Evolutionary conservation across 2,329 filamentous ascomycete species (phyloP), one percentile per base, ranked within the genome.

Genomic region (Aureobasidium melanogenum): DNA sequence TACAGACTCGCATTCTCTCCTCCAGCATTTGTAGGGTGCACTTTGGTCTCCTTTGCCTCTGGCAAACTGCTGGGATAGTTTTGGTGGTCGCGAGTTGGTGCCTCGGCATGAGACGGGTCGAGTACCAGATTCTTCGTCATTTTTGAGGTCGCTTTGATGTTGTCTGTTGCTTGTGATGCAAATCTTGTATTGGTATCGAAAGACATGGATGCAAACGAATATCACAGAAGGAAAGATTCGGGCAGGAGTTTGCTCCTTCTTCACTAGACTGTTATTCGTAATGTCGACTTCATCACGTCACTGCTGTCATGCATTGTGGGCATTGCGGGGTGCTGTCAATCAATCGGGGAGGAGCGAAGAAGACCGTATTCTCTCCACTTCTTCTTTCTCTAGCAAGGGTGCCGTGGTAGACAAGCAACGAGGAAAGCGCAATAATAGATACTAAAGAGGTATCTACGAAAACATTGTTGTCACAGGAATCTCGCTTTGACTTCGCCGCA

Each of bases 1-100:
- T 77, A 80, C 46, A 83, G 66, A 59, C 76, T 78, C 3, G 76
- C 78, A 63, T 77, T 73, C 62, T 76, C 74, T 15, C 66, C 63
- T 47, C 69, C 69, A 9, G 72, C 68, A 28, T 70, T 70, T 8
- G 69, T 68, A 1, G 79, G 78, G 66, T 79, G 75, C 4, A 75
- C 56, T 62, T 78, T 78, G 47, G 72, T 76, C 48, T 74, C 70
- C 64, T 77, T 79, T n/a, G 78, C 73, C 9, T 69, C 64, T 8
- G 79, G 78, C 0, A 80, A 67, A 9, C 68, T 64, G 15, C 67
- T 59, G 2, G 77, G 55, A 8, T 38, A 47, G 10, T 41, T 19
- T 14, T 61, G 50, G 6, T 73, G 62, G 61, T 78, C 71, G 32
- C 75, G 73, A 1, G 74, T 77, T 5, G 78, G 76, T 4, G 74